Evolutionary conservation across 2,329 filamentous ascomycete species (phyloP), one percentile per base, ranked within the genome.

Genomic region (Penicillium sclerotigenum): DNA sequence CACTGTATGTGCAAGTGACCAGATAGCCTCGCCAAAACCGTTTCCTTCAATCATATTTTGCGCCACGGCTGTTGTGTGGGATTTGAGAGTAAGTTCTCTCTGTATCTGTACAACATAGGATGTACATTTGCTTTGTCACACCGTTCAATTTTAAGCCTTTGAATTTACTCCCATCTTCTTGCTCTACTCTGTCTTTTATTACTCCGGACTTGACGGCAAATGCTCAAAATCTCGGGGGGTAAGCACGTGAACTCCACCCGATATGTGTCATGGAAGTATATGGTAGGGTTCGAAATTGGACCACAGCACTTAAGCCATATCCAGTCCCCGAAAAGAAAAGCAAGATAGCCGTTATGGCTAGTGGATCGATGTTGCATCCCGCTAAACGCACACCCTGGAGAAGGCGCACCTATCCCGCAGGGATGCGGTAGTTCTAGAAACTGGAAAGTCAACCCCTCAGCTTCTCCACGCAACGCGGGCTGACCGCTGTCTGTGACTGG

Each of bases 401-500:
- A 43, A 51, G 40, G 31, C 31, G 31, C 36, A 38, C 41, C 18
- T 10, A 20, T 43, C 16, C 6, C 26, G 58, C 38, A 43, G 45
- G 48, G 45, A 54, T 54, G 28, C 50, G 41, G 38, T 14, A 43
- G 38, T 54, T 53, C 57, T 50, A 47, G 57, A 56, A 58, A 51
- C 13, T 29, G 4, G 1, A 37, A 10, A 16, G 53, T 45, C 16
- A 42, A 46, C 57, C 57, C 57, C 57, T 57, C 53, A 46, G 45
- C 46, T 45, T 42, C 41, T 43, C 54, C 41, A 29, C 41, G 22
- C 47, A 42, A 18, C 41, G 45, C 55, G 52, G 45, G 36, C 52
- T 37, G 37, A 47, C 43, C 24, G 50, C 14, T 20, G 14, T 10
- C 45, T 29, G 29, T 54, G 37, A 54, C 36, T 49, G 16, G 38